phyloP scores from a whole-genome alignment of 2,329 filamentous ascomycete genomes.

The Hypoxylon sp. region DNA sequence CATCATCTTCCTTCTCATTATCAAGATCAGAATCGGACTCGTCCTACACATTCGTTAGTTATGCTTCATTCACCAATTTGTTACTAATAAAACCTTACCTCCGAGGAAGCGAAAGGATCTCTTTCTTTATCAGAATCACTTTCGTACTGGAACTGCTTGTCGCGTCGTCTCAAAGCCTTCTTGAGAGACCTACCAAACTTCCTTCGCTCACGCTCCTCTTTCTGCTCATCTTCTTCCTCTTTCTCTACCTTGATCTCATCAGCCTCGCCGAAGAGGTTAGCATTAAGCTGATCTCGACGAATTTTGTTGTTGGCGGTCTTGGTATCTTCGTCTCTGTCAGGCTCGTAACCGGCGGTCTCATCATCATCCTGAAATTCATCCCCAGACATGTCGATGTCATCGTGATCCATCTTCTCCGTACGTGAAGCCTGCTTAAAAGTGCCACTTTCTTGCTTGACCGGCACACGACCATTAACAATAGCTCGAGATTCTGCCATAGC shows the following conservation, averaged over 20 bases:
- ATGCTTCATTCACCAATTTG: constrained; percentile 11
- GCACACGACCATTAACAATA: constrained; percentile 68
- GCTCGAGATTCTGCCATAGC: constrained; percentile 74
- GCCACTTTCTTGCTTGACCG: constrained; percentile 78
- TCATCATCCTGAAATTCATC: constrained; percentile 91
- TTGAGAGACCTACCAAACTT: constrained; percentile 82
- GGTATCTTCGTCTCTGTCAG: constrained; percentile 84
- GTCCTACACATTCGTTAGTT: constrained; percentile 51
- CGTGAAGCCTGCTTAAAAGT: constrained; percentile 74
- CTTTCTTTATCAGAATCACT: constrained; percentile 69
- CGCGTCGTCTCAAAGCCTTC: constrained; percentile 86
- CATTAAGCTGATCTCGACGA: constrained; percentile 85
- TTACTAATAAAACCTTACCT: constrained; percentile 54
- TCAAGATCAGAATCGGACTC: constrained; percentile 62
- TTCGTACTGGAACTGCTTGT: constrained; percentile 89
- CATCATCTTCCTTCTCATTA: constrained; percentile 72
- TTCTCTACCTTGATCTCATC: constrained; percentile 81
- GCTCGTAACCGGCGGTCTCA: constrained; percentile 81
- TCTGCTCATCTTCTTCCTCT: constrained; percentile 78
- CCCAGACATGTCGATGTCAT: constrained; percentile 76
- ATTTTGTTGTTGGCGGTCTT: constrained; percentile 81
- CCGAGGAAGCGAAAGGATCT: constrained; percentile 70
- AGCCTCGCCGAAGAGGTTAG: constrained; percentile 83
- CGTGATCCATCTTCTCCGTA: constrained; percentile 78
- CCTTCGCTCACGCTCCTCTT: constrained; percentile 78